phyloP scores from a whole-genome alignment of 805 yeast species.

The Candida pseudoglaebosa region DNA sequence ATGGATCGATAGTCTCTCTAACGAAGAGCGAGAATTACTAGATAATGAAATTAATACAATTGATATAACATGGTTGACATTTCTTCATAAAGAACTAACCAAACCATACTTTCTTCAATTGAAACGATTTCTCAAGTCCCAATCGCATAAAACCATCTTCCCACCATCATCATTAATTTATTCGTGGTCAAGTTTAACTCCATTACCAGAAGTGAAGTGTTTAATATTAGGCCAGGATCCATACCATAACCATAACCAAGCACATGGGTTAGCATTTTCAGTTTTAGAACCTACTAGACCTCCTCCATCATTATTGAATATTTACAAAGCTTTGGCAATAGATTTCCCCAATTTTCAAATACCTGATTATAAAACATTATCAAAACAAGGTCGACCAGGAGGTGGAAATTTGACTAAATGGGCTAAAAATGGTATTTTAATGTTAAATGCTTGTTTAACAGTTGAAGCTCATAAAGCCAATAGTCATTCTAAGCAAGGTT shows the following conservation, averaged over 20 bases:
- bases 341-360: slow-evolving; percentile 65
- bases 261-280: slow-evolving; percentile 94
- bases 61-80: slow-evolving; percentile 74
- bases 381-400: slow-evolving; percentile 29
- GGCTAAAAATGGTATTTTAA: slow-evolving; percentile 83
- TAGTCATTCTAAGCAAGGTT: slow-evolving; percentile 85
- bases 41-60: slow-evolving; percentile 65
- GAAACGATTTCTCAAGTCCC: slow-evolving; percentile 57
- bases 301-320: slow-evolving; percentile 84
- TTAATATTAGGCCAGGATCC: slow-evolving; percentile 95
- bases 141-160: slow-evolving; percentile 54
- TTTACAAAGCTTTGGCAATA: slow-evolving; percentile 68
- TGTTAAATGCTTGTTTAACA: slow-evolving; percentile 84
- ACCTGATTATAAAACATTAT: slow-evolving; percentile 38
- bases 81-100: slow-evolving; percentile 65
- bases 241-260: slow-evolving; percentile 87
- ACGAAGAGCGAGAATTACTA: slow-evolving; percentile 50
- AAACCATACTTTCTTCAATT: slow-evolving; percentile 80
- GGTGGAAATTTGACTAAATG: slow-evolving; percentile 73
- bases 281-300: slow-evolving; percentile 76
- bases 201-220: slow-evolving; percentile 67
- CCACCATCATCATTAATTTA: slow-evolving; percentile 79
- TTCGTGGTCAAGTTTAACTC: slow-evolving; percentile 89
- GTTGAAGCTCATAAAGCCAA: slow-evolving; percentile 92
- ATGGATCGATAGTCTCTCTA: slow-evolving; percentile 48